Conservation (phyloP, 306 rosid species). For the Castanospermum australe region DNA sequence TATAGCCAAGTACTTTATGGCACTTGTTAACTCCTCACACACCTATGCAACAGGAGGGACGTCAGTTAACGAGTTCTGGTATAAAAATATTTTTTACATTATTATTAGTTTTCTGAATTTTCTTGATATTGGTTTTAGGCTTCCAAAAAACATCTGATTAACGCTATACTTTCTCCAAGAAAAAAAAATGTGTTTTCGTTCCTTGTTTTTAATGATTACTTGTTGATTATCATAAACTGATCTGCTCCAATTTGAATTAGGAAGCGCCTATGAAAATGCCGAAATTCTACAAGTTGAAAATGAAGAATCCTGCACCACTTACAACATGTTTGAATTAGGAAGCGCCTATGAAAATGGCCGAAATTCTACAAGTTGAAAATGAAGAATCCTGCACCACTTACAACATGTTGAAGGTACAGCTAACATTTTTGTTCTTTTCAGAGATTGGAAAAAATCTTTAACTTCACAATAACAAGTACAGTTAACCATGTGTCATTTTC, state of each 20-base stretch:
- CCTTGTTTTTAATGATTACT: too few relatives aligned
- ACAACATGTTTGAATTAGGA: slow-evolving; percentile 62
- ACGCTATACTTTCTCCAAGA: too few relatives aligned
- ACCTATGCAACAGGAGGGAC: slow-evolving; percentile 83
- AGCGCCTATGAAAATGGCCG: slow-evolving; percentile 52
- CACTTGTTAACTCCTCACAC: slow-evolving; percentile 63
- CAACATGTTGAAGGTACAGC: slow-evolving; percentile 75
- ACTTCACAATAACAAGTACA: too few relatives aligned
- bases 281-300: slow-evolving; percentile 40
- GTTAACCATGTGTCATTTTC: too few relatives aligned
- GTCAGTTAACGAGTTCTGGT: slow-evolving; percentile 66
- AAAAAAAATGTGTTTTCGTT: too few relatives aligned
- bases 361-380: slow-evolving; percentile 40
- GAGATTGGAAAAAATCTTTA: too few relatives aligned
- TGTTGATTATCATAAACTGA: too few relatives aligned
- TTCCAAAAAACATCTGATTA: too few relatives aligned
- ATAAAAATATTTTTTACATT: too few relatives aligned
- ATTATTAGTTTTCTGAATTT: too few relatives aligned
- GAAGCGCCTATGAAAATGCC: slow-evolving; percentile 49
- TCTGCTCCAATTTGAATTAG: slow-evolving; percentile 55
- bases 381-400: slow-evolving; percentile 72
- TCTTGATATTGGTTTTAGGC: too few relatives aligned
- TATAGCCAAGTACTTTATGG: slow-evolving; percentile 61
- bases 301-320: slow-evolving; percentile 69
- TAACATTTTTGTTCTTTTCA: too few relatives aligned